phyloP scores from a whole-genome alignment of 164 flowering plant genomes.

The Aristolochia contorta region DNA sequence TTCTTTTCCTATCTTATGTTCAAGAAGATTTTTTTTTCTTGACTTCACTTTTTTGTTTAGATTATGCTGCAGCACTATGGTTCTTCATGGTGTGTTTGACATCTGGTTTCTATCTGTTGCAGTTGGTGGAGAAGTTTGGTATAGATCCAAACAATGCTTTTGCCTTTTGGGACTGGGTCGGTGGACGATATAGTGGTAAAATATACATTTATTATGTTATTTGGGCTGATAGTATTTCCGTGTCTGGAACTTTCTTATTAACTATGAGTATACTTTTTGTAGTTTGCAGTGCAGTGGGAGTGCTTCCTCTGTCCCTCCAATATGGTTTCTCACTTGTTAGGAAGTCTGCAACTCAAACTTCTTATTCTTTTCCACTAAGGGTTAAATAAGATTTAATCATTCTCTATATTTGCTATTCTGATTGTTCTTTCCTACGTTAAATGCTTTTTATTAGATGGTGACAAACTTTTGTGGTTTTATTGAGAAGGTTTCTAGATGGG shows the following conservation, averaged over 20 bases:
- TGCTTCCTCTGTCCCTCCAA: conserved; percentile 87
- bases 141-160: conserved; percentile 96
- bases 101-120: conserved; percentile 12
- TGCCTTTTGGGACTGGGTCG: conserved; percentile 98
- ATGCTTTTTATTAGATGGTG: conserved; percentile 2
- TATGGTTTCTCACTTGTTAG: conserved; percentile 86
- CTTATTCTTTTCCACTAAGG: background rate
- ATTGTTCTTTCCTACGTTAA: background rate
- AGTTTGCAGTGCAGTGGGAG: conserved; percentile 99
- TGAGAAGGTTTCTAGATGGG: conserved; percentile 76
- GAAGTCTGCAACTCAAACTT: conserved; percentile 37
- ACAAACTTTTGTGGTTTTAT: background rate
- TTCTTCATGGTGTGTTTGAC: too few species aligned
- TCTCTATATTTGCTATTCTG: background rate
- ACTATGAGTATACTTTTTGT: conserved; percentile 23
- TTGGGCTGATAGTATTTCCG: background rate
- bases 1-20: too few species aligned
- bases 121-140: conserved; percentile 91
- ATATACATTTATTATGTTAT: background rate
- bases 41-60: too few species aligned
- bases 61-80: too few species aligned
- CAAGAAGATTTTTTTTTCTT: too few species aligned
- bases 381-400: background rate
- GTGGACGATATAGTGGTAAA: conserved; percentile 94
- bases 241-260: background rate